phyloP scores from a whole-genome alignment of 768 basidiomycete species.

The Termitomyces sp. region DNA sequence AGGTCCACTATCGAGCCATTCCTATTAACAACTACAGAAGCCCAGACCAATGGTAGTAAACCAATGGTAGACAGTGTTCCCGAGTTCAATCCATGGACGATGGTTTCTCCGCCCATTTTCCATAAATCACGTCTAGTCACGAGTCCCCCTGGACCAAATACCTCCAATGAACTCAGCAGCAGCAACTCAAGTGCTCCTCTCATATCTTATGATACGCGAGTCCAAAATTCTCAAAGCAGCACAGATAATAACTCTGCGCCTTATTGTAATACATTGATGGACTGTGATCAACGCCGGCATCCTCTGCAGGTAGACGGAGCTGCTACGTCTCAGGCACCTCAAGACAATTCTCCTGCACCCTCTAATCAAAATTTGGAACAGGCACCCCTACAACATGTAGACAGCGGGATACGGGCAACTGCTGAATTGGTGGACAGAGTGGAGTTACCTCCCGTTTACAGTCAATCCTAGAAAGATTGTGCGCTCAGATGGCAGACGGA shows the following conservation, averaged over 20 bases:
- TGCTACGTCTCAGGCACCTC: not conserved
- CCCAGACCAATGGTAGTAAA: not conserved
- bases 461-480: no score
- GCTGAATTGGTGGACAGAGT: not conserved
- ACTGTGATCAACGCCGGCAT: not conserved
- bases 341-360: not conserved
- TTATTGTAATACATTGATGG: no score
- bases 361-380: not conserved
- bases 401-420: not conserved
- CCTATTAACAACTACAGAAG: constrained; percentile 1
- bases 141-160: constrained; percentile 1
- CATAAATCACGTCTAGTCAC: constrained; percentile 4
- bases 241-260: not conserved
- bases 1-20: constrained; percentile 7
- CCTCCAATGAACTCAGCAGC: constrained; percentile 5
- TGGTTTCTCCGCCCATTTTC: not conserved
- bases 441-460: constrained; percentile 8
- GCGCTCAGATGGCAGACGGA: no score
- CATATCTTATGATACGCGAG: not conserved
- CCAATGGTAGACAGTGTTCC: not conserved
- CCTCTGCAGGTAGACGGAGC: not conserved
- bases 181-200: not conserved
- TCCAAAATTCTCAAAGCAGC: not conserved
- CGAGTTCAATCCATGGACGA: not conserved
- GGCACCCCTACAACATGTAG: not conserved